A percentile compares a stretch with the other conserved stretches of the same genome.
Evolutionary conservation across 2,329 filamentous ascomycete genomes (phyloP).

Genomic region (Hypoxylon sp.): DNA sequence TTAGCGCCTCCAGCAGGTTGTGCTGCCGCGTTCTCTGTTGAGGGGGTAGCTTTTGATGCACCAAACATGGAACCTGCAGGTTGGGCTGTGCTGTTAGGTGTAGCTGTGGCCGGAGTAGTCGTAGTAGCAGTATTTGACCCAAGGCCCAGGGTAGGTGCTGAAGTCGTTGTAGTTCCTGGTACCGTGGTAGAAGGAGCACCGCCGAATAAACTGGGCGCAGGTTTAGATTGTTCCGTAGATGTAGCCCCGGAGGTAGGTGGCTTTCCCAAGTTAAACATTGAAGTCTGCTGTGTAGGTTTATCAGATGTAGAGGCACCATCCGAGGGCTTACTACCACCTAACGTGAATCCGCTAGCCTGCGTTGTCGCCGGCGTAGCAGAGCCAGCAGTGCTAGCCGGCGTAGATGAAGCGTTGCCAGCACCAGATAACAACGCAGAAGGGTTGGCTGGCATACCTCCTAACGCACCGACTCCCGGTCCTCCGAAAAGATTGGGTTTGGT

Average conservation of each 20-base stretch:
- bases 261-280: conserved; percentile 46
- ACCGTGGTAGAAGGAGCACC: conserved; percentile 42
- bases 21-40: conserved; percentile 47
- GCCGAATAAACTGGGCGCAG: conserved; percentile 48
- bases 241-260: conserved; percentile 40
- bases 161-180: conserved; percentile 39
- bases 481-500: conserved; percentile 45
- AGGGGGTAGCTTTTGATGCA: conserved; percentile 50
- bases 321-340: conserved; percentile 38
- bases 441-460: conserved; percentile 37
- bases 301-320: conserved; percentile 45
- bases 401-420: conserved; percentile 31
- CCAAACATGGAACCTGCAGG: conserved; percentile 48
- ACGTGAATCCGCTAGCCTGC: conserved; percentile 41
- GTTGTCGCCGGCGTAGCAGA: conserved; percentile 39
- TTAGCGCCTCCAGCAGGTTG: conserved; percentile 45
- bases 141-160: conserved; percentile 41
- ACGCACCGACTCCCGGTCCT: conserved; percentile 33
- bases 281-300: conserved; percentile 46
- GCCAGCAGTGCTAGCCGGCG: conserved; percentile 32
- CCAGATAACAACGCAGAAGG: conserved; percentile 43
- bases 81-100: conserved; percentile 49
- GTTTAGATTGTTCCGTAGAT: conserved; percentile 47
- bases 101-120: conserved; percentile 42
- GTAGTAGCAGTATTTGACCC: conserved; percentile 48